Conservation (phyloP, 139 green algal genomes). For the Chlorella sp. region DNA sequence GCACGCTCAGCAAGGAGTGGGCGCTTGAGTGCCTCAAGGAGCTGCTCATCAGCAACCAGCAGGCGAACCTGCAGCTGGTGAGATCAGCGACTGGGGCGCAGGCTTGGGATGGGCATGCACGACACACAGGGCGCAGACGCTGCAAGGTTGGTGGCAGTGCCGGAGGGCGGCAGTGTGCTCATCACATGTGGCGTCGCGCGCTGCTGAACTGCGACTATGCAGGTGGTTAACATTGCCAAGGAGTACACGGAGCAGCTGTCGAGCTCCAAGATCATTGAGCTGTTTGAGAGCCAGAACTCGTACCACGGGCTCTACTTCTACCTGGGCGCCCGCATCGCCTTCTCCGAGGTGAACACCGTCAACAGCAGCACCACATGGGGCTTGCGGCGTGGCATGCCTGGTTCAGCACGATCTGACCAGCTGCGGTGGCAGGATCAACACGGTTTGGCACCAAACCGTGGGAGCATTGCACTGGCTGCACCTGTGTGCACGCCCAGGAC, state of each 20-base stretch:
- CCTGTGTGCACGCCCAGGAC: constrained; percentile 70
- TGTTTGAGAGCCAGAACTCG: constrained; percentile 88
- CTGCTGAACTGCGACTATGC: not conserved
- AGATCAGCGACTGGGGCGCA: too few relatives aligned
- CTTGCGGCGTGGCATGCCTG: too few relatives aligned
- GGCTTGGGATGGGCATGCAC: too few relatives aligned
- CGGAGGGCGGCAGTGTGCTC: too few relatives aligned
- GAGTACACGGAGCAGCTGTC: constrained; percentile 98
- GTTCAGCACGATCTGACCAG: too few relatives aligned
- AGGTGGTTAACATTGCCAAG: constrained; percentile 79
- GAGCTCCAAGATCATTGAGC: constrained; percentile 73
- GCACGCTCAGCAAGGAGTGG: constrained; percentile 93
- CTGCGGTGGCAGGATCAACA: too few relatives aligned
- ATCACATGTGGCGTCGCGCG: too few relatives aligned
- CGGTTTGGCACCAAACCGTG: too few relatives aligned
- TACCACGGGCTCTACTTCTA: constrained; percentile 97
- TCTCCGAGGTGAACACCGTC: constrained; percentile 44
- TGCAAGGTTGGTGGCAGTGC: too few relatives aligned
- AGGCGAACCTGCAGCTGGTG: constrained; percentile 59
- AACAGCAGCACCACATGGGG: too few relatives aligned
- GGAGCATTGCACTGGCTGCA: too few relatives aligned
- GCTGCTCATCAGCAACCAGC: constrained; percentile 85
- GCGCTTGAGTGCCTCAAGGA: constrained; percentile 93
- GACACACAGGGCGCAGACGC: too few relatives aligned
- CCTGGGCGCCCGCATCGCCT: constrained; percentile 84